Conservation (phyloP, 129 eudicot species). For the Tanacetum coccineum region DNA sequence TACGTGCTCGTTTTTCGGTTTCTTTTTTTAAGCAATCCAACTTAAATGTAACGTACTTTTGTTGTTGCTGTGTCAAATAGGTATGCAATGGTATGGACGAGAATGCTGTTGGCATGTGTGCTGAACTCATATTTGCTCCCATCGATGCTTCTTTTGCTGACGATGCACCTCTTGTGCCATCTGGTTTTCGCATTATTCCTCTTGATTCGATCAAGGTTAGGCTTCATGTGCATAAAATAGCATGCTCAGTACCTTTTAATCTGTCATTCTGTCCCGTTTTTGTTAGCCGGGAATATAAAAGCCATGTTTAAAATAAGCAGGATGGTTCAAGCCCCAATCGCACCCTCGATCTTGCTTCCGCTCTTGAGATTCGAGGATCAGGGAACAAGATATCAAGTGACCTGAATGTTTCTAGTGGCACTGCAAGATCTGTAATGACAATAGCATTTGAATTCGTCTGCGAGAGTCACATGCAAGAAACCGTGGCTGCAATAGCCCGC, state of each 20-base stretch:
- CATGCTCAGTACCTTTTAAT: neutral
- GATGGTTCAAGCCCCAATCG: conserved; percentile 86
- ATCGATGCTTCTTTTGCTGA: conserved; percentile 92
- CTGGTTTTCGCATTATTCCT: conserved; percentile 95
- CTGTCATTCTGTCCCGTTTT: neutral
- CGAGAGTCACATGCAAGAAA: conserved; percentile 95
- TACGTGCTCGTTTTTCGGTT: conserved; percentile 4
- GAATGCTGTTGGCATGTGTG: conserved; percentile 77
- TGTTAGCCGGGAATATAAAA: neutral
- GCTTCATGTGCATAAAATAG: neutral
- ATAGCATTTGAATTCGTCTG: conserved; percentile 92
- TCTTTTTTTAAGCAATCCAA: too few species aligned
- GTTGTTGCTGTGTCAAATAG: conserved; percentile 32
- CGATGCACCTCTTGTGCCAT: conserved; percentile 93
- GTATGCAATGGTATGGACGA: conserved; percentile 96
- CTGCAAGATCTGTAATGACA: conserved; percentile 75
- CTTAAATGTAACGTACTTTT: too few species aligned
- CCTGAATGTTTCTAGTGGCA: conserved; percentile 32
- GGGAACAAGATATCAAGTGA: conserved; percentile 49
- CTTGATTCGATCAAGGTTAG: conserved; percentile 74
- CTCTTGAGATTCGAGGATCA: conserved; percentile 73
- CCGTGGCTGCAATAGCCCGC: conserved; percentile 85
- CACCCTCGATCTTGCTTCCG: conserved; percentile 94
- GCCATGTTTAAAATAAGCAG: conserved; percentile 26
- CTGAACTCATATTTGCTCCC: conserved; percentile 97